phyloP scores from a whole-genome alignment of 2,329 filamentous ascomycete species.

The Westerdykella aurantiaca region DNA sequence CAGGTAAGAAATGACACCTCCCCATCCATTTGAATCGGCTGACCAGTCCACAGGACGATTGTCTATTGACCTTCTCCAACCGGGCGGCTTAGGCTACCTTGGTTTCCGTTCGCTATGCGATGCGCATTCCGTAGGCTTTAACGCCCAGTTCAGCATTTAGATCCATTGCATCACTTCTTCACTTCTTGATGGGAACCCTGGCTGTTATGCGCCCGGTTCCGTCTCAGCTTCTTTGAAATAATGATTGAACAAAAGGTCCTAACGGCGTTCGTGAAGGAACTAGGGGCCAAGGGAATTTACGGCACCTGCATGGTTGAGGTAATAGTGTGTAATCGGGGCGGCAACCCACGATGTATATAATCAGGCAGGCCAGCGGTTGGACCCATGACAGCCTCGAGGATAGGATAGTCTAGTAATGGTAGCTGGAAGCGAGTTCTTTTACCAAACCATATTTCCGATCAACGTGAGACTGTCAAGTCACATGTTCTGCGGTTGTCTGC shows the following conservation, averaged over 20 bases:
- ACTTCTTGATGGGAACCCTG: slow-evolving; percentile 9
- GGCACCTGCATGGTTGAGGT: not conserved
- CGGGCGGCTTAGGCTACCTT: slow-evolving; percentile 3
- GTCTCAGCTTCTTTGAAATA: slow-evolving; percentile 19
- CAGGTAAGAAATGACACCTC: slow-evolving; percentile 55
- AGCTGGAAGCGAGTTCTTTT: not conserved
- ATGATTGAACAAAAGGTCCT: slow-evolving; percentile 18
- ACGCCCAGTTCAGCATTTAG: slow-evolving; percentile 15
- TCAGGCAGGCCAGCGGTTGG: not conserved
- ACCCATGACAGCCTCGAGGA: not conserved
- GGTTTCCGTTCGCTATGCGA: slow-evolving; percentile 11
- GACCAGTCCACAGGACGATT: slow-evolving; percentile 59
- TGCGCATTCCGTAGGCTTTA: slow-evolving; percentile 18
- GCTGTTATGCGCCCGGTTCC: not conserved
- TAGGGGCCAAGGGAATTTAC: slow-evolving; percentile 9
- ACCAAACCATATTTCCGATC: no score
- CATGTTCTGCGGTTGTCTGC: no score
- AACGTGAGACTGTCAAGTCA: no score
- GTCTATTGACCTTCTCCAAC: slow-evolving; percentile 62
- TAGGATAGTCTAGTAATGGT: slow-evolving; percentile 1
- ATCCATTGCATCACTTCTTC: slow-evolving; percentile 18
- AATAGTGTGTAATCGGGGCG: slow-evolving; percentile 6
- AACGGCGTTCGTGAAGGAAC: slow-evolving; percentile 8
- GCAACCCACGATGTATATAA: slow-evolving; percentile 5
- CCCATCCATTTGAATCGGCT: slow-evolving; percentile 1